Base-by-base conservation (phyloP, 73 alveolate genomes). In the Uronychia setigera region DNA sequence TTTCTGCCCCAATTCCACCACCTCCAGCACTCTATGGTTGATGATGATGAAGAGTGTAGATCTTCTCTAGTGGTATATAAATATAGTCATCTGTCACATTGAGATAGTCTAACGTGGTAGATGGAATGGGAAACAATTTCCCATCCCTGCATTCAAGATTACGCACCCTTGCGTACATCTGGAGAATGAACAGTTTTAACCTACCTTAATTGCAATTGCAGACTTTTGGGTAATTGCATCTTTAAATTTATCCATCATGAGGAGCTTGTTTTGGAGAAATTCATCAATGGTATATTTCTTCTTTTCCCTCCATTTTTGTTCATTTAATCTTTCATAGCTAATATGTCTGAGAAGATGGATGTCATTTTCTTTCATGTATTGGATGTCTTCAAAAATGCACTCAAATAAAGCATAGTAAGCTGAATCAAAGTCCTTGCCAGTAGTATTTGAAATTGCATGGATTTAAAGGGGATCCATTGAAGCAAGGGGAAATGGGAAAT, bases 351-450 rank as follows among this genome's bases (percentile, higher is more conserved):
- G 34, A 9, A 82, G 60, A 74, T 82, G 78, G 35, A 74, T 74
- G n/a, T 82, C 89, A 27, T 74, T 26, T 11, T 82, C 89, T 9
- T 80, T 60, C 82, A 82, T 74, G 14, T 29, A 9, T 31, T 82
- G 60, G 58, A 82, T 60, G 57, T 82, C 89, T 13, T 82, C 89
- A 67, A 58, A 80, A 27, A 82, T 57, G 79, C 58, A 74, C 27
- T 60, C 77, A 29, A 82, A 82, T 82, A 82, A 82, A 0, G 58
- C 82, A 82, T 82, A 60, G 35, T 58, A 82, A 1, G 83, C 89
- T 0, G 58, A 0, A 9, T 82, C 89, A 31, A 82, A 74, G 1
- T 59, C 27, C 26, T 19, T 32, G 19, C 82, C 59, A 29, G 88
- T 25, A 13, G 78, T 81, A 13, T 67, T 58, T 25, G 60, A 81